Evolutionary conservation across 495 filamentous ascomycete species (phyloP).

Genomic region (Trichoderma orchidacearum): DNA sequence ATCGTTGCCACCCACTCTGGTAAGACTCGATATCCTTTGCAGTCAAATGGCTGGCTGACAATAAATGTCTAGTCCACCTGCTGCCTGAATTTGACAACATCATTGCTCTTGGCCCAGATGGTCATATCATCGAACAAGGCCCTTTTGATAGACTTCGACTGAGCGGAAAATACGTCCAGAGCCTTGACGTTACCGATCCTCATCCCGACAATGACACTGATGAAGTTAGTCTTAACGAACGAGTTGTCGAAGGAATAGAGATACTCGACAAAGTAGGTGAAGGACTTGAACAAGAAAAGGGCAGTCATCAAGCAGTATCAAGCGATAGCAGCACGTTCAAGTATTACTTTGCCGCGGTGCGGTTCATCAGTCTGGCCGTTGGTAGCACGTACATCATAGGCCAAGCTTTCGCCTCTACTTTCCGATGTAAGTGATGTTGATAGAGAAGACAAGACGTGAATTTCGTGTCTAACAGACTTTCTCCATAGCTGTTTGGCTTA

Average conservation of each 20-base stretch:
- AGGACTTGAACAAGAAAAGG: neutral
- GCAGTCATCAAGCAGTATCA: neutral
- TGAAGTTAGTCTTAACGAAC: neutral
- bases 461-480: neutral
- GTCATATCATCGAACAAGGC: conserved; percentile 28
- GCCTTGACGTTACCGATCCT: conserved; percentile 5
- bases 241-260: neutral
- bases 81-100: conserved; percentile 31
- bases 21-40: neutral
- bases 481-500: conserved; percentile 7
- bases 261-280: neutral
- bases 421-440: neutral
- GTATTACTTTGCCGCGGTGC: neutral
- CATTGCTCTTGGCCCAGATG: conserved; percentile 23
- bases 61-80: conserved; percentile 11
- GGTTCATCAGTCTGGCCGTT: neutral
- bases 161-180: conserved; percentile 6
- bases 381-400: neutral
- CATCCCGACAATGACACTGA: neutral
- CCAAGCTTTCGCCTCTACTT: neutral
- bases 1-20: conserved; percentile 30
- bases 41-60: neutral
- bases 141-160: conserved; percentile 13
- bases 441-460: neutral
- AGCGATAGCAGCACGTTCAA: neutral